Evolutionary conservation across 176 grass and related monocot species (phyloP).

Genomic region (Triticum dicoccoides): DNA sequence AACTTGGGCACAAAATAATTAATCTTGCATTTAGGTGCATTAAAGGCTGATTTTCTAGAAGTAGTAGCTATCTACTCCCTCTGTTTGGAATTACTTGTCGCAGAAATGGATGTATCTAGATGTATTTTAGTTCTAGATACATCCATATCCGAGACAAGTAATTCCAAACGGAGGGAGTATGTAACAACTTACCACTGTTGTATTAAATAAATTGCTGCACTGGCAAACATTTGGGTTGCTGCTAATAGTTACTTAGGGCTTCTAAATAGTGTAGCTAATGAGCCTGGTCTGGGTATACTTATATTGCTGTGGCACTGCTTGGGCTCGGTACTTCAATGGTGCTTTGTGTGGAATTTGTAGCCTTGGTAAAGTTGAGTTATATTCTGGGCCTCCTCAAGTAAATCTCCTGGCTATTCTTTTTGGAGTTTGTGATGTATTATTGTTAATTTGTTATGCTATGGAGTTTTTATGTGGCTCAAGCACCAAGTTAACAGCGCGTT

Average conservation of each 20-base stretch:
- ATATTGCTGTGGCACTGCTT: not conserved
- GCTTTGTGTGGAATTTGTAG: not conserved
- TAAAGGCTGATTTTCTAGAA: conserved; percentile 8
- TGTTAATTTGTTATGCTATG: not conserved
- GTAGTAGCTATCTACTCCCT: not conserved
- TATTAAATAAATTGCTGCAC: not conserved
- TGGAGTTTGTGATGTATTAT: not conserved
- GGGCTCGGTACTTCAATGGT: not conserved
- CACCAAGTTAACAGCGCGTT: not conserved
- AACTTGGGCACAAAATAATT: conserved; percentile 3
- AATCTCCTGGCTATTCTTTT: conserved; percentile 4
- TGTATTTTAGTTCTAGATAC: too few species aligned
- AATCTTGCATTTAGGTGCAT: not conserved
- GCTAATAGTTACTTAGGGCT: conserved; percentile 8
- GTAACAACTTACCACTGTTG: not conserved
- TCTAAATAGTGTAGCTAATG: conserved; percentile 4
- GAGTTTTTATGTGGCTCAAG: conserved; percentile 3
- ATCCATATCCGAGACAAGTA: too few species aligned
- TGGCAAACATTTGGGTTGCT: not conserved
- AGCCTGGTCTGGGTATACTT: not conserved
- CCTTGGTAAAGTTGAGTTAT: not conserved
- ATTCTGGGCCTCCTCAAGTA: not conserved
- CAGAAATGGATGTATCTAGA: too few species aligned
- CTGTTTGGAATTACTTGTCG: too few species aligned
- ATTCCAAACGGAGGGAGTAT: not conserved